Conservation (phyloP, 768 basidiomycete genomes). For the Mycena floridula region DNA sequence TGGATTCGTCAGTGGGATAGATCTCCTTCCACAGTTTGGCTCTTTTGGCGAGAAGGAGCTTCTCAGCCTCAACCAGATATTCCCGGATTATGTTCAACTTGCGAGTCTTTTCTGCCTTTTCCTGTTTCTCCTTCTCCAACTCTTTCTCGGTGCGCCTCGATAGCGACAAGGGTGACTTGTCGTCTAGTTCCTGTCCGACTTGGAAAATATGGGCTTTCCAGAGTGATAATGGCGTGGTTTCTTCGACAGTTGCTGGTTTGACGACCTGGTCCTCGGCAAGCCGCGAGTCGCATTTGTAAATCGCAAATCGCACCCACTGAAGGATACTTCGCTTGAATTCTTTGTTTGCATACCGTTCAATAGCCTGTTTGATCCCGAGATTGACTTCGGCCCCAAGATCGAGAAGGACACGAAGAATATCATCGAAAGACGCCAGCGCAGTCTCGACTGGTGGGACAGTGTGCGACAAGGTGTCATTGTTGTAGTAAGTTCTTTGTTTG, state of each 20-base stretch:
- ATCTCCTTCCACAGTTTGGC: constrained; percentile 40
- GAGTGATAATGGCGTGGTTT: too few species aligned
- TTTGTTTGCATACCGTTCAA: constrained; percentile 11
- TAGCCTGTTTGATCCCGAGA: constrained; percentile 20
- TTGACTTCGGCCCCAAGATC: constrained; percentile 30
- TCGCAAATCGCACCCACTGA: constrained; percentile 33
- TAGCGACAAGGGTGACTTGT: too few species aligned
- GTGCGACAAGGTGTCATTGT: constrained; percentile 19
- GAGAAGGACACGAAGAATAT: constrained; percentile 31
- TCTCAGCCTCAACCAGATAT: constrained; percentile 27
- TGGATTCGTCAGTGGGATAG: constrained; percentile 27
- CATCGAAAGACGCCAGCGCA: constrained; percentile 28
- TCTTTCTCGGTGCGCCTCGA: constrained; percentile 14
- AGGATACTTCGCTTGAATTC: constrained; percentile 21
- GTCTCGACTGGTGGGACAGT: constrained; percentile 30
- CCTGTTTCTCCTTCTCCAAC: constrained; percentile 8
- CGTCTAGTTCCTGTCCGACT: too few species aligned
- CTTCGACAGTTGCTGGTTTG: too few species aligned
- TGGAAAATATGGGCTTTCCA: too few species aligned
- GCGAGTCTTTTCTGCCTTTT: not conserved
- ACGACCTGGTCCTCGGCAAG: too few species aligned
- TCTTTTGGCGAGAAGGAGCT: constrained; percentile 22
- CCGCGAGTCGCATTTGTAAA: too few species aligned
- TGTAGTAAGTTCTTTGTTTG: too few species aligned
- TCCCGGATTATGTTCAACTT: constrained; percentile 23